A percentile compares a stretch with the other conserved stretches of the same genome.
These are phyloP conservation scores for Aspergillus conjunctus DNA, from an alignment of 495 filamentous ascomycete genomes.

Conservation along the genomic window DNA sequence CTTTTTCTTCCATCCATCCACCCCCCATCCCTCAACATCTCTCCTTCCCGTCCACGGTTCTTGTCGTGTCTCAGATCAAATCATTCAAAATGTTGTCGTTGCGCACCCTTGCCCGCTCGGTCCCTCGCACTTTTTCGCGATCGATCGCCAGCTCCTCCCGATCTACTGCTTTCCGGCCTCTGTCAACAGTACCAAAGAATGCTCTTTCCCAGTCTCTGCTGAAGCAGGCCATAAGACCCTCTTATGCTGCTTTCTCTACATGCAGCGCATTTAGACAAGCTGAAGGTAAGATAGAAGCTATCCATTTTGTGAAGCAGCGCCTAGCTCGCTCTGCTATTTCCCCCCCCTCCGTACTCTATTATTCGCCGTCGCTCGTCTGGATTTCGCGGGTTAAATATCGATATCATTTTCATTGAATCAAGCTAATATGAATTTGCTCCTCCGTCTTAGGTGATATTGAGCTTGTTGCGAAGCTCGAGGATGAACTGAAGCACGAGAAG, in stretches of 20 bases:
- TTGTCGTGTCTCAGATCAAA: conserved; percentile 11
- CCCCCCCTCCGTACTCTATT: not conserved
- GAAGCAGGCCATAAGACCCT: conserved; percentile 55
- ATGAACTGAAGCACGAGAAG: conserved; percentile 53
- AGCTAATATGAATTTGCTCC: conserved; percentile 2
- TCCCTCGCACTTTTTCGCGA: conserved; percentile 68
- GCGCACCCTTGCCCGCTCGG: conserved; percentile 68
- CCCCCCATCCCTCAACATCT: conserved; percentile 26
- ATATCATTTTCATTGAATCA: not conserved
- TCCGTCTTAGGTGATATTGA: conserved; percentile 45
- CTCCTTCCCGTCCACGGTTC: conserved; percentile 15
- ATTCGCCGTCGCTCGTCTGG: not conserved
- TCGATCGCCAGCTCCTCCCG: conserved; percentile 55
- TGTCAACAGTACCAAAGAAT: conserved; percentile 47
- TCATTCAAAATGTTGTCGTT: conserved; percentile 72
- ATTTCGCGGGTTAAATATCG: not conserved
- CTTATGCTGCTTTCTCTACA: conserved; percentile 74
- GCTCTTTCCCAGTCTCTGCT: conserved; percentile 51
- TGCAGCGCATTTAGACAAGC: conserved; percentile 58
- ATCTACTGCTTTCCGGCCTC: conserved; percentile 48
- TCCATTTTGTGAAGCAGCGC: not conserved
- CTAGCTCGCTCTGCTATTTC: not conserved
- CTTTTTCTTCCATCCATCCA: conserved; percentile 22
- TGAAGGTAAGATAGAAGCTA: conserved; percentile 49
- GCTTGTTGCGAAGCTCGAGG: conserved; percentile 51